Percentiles rank a stretch among this genome's conserved stretches.
Conservation (phyloP, 2,329 filamentous ascomycete species). For the Venturia pyrina region DNA sequence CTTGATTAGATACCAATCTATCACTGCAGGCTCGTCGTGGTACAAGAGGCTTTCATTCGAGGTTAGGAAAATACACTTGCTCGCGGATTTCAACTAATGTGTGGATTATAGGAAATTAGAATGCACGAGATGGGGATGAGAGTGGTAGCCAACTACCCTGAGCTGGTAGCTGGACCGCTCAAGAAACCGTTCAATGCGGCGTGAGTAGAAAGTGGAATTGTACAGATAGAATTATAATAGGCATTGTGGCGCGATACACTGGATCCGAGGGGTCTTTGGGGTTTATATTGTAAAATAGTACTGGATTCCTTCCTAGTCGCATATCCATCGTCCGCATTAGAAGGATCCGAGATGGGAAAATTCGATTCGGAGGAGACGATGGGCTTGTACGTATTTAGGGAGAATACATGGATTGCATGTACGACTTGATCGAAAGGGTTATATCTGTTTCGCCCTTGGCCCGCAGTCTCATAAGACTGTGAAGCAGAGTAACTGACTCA, state of each 20-base stretch:
- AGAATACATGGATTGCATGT: too few relatives aligned
- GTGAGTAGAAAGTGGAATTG: neutral
- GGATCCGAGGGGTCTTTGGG: neutral
- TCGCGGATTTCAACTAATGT: neutral
- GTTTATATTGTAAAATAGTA: neutral
- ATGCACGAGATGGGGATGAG: neutral
- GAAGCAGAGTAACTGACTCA: too few relatives aligned
- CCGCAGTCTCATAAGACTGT: too few relatives aligned
- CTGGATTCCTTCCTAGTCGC: too few relatives aligned
- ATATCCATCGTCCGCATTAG: too few relatives aligned
- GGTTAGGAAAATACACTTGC: neutral
- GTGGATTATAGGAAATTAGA: neutral
- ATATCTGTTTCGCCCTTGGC: too few relatives aligned
- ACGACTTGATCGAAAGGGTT: too few relatives aligned
- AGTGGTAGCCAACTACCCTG: neutral
- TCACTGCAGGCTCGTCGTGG: neutral
- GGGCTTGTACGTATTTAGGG: too few relatives aligned
- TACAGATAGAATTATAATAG: neutral
- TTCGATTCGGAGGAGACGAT: too few relatives aligned
- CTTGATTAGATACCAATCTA: neutral
- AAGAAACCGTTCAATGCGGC: neutral
- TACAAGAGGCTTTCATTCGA: neutral
- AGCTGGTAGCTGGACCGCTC: neutral
- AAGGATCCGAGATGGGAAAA: too few relatives aligned
- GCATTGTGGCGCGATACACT: neutral